These are phyloP conservation scores for Colletotrichum gigasporum DNA, from an alignment of 2,329 filamentous ascomycete species.

Conservation along the genomic window DNA sequence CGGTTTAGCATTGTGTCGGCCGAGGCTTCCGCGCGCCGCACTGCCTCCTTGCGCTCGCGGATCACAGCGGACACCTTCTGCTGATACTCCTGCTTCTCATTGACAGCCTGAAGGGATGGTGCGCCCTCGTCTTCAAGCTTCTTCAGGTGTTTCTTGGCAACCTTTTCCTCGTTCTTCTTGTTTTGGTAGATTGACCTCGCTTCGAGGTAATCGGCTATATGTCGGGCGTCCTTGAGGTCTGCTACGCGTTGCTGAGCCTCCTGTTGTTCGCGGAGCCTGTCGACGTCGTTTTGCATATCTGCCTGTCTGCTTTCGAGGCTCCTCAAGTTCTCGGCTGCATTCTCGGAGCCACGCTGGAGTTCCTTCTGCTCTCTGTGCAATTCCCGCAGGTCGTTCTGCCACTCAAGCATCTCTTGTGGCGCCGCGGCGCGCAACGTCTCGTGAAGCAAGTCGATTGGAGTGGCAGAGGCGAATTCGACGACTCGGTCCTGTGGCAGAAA, in stretches of 20 bases:
- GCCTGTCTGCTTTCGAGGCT: slow-evolving; percentile 78
- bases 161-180: slow-evolving; percentile 64
- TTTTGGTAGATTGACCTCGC: slow-evolving; percentile 57
- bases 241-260: slow-evolving; percentile 71
- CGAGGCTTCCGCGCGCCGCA: slow-evolving; percentile 63
- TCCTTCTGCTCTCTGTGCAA: slow-evolving; percentile 76
- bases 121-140: slow-evolving; percentile 67
- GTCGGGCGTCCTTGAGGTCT: slow-evolving; percentile 71
- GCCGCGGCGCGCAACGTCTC: slow-evolving; percentile 92
- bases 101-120: slow-evolving; percentile 76
- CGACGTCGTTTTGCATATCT: slow-evolving; percentile 81
- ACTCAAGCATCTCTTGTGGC: slow-evolving; percentile 79
- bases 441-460: slow-evolving; percentile 80
- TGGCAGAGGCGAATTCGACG: slow-evolving; percentile 88
- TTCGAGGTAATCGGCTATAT: slow-evolving; percentile 71
- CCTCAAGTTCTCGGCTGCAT: slow-evolving; percentile 69
- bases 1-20: slow-evolving; percentile 55
- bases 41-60: slow-evolving; percentile 59
- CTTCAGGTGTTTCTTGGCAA: slow-evolving; percentile 65
- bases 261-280: slow-evolving; percentile 80
- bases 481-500: slow-evolving; percentile 97
- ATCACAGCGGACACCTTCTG: slow-evolving; percentile 65
- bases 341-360: slow-evolving; percentile 65
- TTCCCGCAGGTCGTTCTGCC: slow-evolving; percentile 79
- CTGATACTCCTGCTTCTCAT: slow-evolving; percentile 75